These are phyloP conservation scores for Triticum timopheevii DNA, from an alignment of 176 grass and related monocot genomes.

Conservation along the genomic window DNA sequence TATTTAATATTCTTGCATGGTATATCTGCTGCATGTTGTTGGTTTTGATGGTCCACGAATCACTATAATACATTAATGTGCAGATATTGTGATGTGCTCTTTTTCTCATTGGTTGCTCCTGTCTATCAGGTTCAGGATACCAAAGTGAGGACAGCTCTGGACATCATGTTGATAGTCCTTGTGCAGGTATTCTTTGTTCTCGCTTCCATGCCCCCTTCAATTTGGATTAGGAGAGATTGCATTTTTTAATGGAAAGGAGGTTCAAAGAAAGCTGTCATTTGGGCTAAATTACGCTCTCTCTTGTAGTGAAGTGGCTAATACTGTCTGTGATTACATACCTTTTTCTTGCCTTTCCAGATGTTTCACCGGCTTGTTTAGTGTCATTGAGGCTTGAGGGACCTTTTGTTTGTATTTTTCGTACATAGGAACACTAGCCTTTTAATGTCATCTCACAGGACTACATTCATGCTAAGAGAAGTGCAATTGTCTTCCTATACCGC, in stretches of 20 bases:
- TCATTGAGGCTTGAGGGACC: neutral
- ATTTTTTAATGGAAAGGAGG: neutral
- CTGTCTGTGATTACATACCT: neutral
- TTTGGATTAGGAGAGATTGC: neutral
- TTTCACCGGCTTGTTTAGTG: neutral
- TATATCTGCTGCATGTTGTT: neutral
- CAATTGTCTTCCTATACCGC: neutral
- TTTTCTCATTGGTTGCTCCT: neutral
- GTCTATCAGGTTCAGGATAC: slow-evolving; percentile 70
- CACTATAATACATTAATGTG: neutral
- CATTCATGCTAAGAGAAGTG: neutral
- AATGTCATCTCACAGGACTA: neutral
- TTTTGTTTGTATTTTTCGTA: neutral
- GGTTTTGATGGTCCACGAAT: neutral
- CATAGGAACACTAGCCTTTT: neutral
- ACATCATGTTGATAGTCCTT: slow-evolving; percentile 59
- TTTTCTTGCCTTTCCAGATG: neutral
- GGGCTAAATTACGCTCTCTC: neutral
- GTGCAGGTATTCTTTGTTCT: slow-evolving; percentile 49
- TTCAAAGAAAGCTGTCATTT: neutral
- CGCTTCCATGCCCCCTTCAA: neutral
- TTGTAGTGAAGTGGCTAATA: neutral
- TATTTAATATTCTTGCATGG: neutral
- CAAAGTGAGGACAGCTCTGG: slow-evolving; percentile 81
- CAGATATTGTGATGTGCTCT: neutral